Evolutionary conservation across 108 stramenopile genomes (phyloP), one percentile per base, ranked within the genome.

Genomic region (Stephanodiscus triporus): DNA sequence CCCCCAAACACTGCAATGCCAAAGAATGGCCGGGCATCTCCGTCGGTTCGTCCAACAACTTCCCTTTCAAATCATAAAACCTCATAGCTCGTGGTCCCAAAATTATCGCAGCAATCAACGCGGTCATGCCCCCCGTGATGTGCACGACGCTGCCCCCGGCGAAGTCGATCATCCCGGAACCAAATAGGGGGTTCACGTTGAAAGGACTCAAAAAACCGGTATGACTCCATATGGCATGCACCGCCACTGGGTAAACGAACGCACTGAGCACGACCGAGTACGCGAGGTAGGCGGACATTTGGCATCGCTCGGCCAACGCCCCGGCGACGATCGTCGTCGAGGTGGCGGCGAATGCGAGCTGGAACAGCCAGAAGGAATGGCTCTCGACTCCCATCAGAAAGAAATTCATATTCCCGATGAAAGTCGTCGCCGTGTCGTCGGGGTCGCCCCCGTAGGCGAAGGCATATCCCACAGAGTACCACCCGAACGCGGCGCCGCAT

Each of bases 91-190:
- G 85, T 19, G 97, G 93, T 43, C 95, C 95, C 56, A 96, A 75
- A 42, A 97, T 62, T 27, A 81, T 76, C 24, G 95, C 89, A 34
- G 90, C 91, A 81, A 93, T 82, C 43, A 96, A 77, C 37, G 95
- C 95, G 27, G 94, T 89, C 48, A 85, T 61, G 14, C 97, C 97
- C 49, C 96, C 95, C 37, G 89, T 89, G 84, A 95, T 82, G 91
- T 98, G 97, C n/a, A 98, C 97, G 38, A 97, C 97, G 57, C 90
- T 86, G 17, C 90, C 86, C 22, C 97, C 97, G 45, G 97, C 94
- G 66, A 95, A 98, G 71, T 98, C 97, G 55, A 95, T 64, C 40
- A 90, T 77, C 62, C 95, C 95, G 62, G 89, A 80, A 37, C 75
- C 91, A 9, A 74, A 75, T 55, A 87, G 80, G 32, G 87, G 81